Evolutionary conservation across 2,329 filamentous ascomycete species (phyloP).

Genomic region (Talaromyces sp.): DNA sequence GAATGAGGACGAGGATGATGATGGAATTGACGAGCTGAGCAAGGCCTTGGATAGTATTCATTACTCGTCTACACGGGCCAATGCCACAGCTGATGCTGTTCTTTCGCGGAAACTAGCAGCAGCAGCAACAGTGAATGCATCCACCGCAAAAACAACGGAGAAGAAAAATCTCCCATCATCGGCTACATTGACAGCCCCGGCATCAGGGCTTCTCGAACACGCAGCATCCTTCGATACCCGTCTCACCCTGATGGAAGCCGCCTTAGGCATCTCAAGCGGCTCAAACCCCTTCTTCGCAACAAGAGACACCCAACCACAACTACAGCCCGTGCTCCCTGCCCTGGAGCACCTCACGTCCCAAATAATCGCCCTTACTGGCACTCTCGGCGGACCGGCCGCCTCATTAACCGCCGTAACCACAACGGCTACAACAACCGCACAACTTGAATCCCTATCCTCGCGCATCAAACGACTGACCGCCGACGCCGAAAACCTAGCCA

Average conservation of each 20-base stretch:
- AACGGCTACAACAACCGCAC: slow-evolving; percentile 35
- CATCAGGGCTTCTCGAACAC: slow-evolving; percentile 63
- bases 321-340: slow-evolving; percentile 72
- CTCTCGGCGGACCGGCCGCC: slow-evolving; percentile 32
- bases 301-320: slow-evolving; percentile 49
- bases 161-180: neutral
- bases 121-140: slow-evolving; percentile 11
- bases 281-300: slow-evolving; percentile 52
- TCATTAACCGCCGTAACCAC: slow-evolving; percentile 5
- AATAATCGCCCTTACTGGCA: slow-evolving; percentile 64
- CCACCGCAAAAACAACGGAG: slow-evolving; percentile 7
- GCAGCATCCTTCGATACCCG: slow-evolving; percentile 84
- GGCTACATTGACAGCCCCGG: slow-evolving; percentile 22
- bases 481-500: slow-evolving; percentile 44
- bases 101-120: slow-evolving; percentile 34
- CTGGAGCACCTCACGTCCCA: slow-evolving; percentile 78
- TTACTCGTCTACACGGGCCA: slow-evolving; percentile 15
- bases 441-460: slow-evolving; percentile 43
- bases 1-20: slow-evolving; percentile 44
- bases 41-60: slow-evolving; percentile 65
- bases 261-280: slow-evolving; percentile 72
- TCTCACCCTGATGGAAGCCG: slow-evolving; percentile 72
- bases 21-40: slow-evolving; percentile 65
- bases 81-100: slow-evolving; percentile 29
- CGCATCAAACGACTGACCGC: slow-evolving; percentile 44